Percentiles rank a stretch among this genome's conserved stretches.
phyloP scores from a whole-genome alignment of 176 grass and related monocot species.

The Paspalum vaginatum region DNA sequence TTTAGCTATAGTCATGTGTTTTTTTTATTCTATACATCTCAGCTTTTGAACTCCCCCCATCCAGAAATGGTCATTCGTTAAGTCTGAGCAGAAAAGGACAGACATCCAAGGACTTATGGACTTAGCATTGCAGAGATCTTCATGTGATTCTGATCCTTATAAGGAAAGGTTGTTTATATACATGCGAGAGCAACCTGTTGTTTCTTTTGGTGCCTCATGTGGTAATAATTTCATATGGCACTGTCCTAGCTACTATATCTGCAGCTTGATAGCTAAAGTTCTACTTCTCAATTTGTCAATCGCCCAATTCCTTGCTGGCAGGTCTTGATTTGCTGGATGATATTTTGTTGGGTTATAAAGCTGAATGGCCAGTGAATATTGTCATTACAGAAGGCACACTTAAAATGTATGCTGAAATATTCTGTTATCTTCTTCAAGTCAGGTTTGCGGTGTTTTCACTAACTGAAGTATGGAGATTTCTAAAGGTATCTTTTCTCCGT shows the following conservation, averaged over 20 bases:
- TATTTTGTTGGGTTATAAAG: conserved; percentile 88
- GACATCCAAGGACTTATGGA: conserved; percentile 90
- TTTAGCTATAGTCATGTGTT: conserved; percentile 12
- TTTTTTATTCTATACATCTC: conserved; percentile 29
- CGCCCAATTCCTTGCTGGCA: conserved; percentile 46
- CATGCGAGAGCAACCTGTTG: conserved; percentile 50
- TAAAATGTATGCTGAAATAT: conserved; percentile 94
- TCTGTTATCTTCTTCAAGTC: conserved; percentile 84
- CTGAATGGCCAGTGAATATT: conserved; percentile 94
- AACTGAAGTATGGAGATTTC: conserved; percentile 71
- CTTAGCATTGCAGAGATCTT: conserved; percentile 87
- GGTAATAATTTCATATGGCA: conserved; percentile 51
- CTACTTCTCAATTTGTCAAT: conserved; percentile 35
- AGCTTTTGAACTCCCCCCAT: conserved; percentile 30
- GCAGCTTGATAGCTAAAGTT: conserved; percentile 7
- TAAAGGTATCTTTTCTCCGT: conserved; percentile 65
- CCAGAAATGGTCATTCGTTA: conserved; percentile 76
- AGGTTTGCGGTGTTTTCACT: conserved; percentile 82
- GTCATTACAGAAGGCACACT: conserved; percentile 80
- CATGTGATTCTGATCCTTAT: conserved; percentile 80
- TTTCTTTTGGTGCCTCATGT: conserved; percentile 50
- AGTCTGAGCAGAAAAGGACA: conserved; percentile 70
- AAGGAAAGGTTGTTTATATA: conserved; percentile 88
- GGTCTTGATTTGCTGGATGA: conserved; percentile 75
- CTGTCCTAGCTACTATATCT: conserved; percentile 23